Evolutionary conservation across 140 eudicot species (phyloP), one percentile per base, ranked within the genome.

Genomic region (Bidens hawaiensis): DNA sequence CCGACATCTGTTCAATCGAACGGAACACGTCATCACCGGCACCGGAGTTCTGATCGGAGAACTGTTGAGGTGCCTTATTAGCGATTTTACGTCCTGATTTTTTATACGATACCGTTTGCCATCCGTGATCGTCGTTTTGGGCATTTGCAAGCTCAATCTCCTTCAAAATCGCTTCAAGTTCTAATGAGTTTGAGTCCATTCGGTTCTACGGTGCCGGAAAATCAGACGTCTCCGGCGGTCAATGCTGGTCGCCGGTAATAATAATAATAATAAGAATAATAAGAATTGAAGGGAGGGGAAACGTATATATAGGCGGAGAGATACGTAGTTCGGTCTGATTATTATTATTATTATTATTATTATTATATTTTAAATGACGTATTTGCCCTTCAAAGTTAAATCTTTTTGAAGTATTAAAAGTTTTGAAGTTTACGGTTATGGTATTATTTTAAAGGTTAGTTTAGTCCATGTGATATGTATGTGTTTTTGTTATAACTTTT

Each of bases 81-180:
- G 75, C n/a, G 16, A 26, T 51, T 34, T 75, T 82, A 28, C 73
- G 72, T 68, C 36, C 42, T 4, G 72, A 67, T 53, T 77, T 78
- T 46, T 75, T 77, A 58, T 78, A 74, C 43, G 84, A 65, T 52
- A 82, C 84, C 42, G 79, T 82, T 71, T 82, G 18, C 88, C 88
- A 82, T 0, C 63, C 88, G 5, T 63, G 78, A 59, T 78, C 81
- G 65, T 19, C 63, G 67, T 40, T 46, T n/a, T n/a, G n/a, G n/a
- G 55, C 52, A 5, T 22, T 69, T 16, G 61, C 69, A 41, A 54
- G 38, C 60, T 73, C 76, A 22, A 67, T 72, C 5, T 68, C 62
- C 65, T 40, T 74, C 38, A 75, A 42, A 53, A 75, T 62, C 25
- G 76, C 76, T 55, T 62, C 76, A 12, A 72, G 56, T 62, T 60